Percentiles rank a stretch among this genome's conserved stretches.
Evolutionary conservation across 805 yeast species (phyloP).

Genomic region (Candida sanyiensis): DNA sequence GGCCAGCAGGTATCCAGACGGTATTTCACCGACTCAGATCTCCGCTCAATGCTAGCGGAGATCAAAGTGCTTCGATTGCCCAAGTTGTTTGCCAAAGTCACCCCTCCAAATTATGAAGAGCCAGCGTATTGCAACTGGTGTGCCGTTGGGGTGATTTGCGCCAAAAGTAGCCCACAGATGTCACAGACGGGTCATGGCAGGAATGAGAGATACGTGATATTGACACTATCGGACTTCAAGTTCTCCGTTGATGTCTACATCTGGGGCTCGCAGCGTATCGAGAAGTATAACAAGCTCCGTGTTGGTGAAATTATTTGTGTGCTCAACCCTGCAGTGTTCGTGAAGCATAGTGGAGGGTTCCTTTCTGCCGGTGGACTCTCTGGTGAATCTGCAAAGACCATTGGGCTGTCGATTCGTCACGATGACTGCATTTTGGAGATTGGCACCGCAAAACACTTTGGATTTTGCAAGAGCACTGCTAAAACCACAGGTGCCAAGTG

Average conservation of each 20-base stretch:
- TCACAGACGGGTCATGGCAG: constrained; percentile 30
- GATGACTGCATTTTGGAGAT: constrained; percentile 59
- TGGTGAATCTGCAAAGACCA: constrained; percentile 26
- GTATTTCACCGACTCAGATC: constrained; percentile 34
- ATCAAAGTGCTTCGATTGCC: constrained; percentile 53
- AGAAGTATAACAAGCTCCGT: constrained; percentile 64
- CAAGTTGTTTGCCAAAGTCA: constrained; percentile 56
- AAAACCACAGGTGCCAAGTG: constrained; percentile 50
- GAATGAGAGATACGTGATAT: constrained; percentile 49
- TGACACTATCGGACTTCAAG: constrained; percentile 65
- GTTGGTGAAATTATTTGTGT: constrained; percentile 72
- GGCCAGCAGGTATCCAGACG: constrained; percentile 39
- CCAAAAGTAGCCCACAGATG: constrained; percentile 48
- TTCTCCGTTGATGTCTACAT: constrained; percentile 49
- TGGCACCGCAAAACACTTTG: constrained; percentile 65
- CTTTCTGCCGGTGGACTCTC: background rate
- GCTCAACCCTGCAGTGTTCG: constrained; percentile 63
- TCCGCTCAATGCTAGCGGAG: constrained; percentile 38
- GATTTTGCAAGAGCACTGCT: constrained; percentile 45
- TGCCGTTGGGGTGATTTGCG: constrained; percentile 61
- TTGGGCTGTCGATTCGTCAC: constrained; percentile 51
- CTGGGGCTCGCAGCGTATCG: constrained; percentile 41
- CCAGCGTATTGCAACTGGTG: constrained; percentile 76
- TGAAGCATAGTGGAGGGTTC: constrained; percentile 13
- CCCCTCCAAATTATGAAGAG: constrained; percentile 61